Base-by-base conservation (phyloP, 768 basidiomycete genomes). In the Serendipita vermifera region DNA sequence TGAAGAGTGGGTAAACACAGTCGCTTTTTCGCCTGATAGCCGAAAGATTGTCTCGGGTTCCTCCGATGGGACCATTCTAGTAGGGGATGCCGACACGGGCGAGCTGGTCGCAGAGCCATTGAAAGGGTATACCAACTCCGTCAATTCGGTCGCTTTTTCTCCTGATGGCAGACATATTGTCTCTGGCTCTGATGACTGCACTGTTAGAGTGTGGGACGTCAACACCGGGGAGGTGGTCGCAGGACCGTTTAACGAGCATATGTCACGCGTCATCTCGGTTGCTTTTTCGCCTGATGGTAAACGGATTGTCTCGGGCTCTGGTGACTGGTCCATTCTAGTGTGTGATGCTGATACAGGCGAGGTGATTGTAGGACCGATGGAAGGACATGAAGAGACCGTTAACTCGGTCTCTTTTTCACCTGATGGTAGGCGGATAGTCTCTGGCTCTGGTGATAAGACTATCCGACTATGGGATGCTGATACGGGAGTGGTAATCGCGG, bases 111-210 rank as follows among this genome's bases (percentile, higher is more conserved):
- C 29, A 17, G 9, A 43, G 11, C 40, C 58, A 38, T 38, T 65
- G 15, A 26, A 60, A 13, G 62, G 61, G n/a, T 63, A 65, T 38
- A 26, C 40, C 29, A 57, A 56, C 33, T 39, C 40, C 13, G 57
- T 66, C 20, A 58, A 38, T 31, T 57, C 56, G 2, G 55, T 64
- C 33, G 56, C 58, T 1, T 65, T 63, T 59, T 63, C 62, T 1
- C 60, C 62, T 11, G 61, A 65, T 54, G 59, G 57, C 15, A 55
- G 65, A 38, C 65, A 68, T 60, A 63, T 76, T 51, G 72, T 71
- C 31, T 73, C 72, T 6, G 74, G 71, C 3, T 73, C 71, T 0
- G 72, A 71, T 13, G 75, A 76, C 65, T 69, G 69, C 63, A 71
- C 69, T 3, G 72, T 71, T 1, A 59, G 70, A 26, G 69, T 74